Conservation (phyloP, 2,329 filamentous ascomycete species). For the Purpureocillium takamizusanense region DNA sequence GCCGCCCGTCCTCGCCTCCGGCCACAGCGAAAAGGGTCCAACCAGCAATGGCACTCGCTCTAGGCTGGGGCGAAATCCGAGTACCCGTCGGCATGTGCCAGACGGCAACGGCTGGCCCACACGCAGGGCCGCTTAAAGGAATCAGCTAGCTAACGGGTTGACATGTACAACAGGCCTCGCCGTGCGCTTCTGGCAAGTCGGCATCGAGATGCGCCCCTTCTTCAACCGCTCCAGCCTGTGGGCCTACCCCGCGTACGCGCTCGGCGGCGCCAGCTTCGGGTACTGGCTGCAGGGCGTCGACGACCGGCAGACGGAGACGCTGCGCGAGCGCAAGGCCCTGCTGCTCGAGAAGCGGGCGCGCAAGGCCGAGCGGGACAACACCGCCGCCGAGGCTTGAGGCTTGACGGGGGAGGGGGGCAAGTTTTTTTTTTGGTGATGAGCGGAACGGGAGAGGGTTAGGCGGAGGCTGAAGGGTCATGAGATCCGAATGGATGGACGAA, state of each 20-base stretch:
- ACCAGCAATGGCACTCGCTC: no score
- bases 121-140: no score
- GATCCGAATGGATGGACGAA: no score
- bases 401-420: not conserved
- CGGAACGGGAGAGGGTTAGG: no score
- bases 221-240: conserved; percentile 78
- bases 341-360: conserved; percentile 85
- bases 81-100: no score
- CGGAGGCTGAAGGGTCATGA: no score
- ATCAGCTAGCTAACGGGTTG: no score
- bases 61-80: no score
- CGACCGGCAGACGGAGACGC: conserved; percentile 65
- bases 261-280: conserved; percentile 81
- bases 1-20: no score
- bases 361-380: conserved; percentile 33
- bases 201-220: conserved; percentile 95
- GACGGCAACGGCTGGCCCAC: no score
- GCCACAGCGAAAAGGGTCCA: no score
- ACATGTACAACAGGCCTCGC: conserved; percentile 66
- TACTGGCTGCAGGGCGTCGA: conserved; percentile 96
- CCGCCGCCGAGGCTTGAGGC: not conserved
- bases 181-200: conserved; percentile 91
- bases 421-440: no score
- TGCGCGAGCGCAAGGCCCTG: conserved; percentile 68
- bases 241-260: conserved; percentile 85